These are phyloP conservation scores for Coprinellus aureogranulatus DNA, from an alignment of 768 basidiomycete species.

Conservation along the genomic window DNA sequence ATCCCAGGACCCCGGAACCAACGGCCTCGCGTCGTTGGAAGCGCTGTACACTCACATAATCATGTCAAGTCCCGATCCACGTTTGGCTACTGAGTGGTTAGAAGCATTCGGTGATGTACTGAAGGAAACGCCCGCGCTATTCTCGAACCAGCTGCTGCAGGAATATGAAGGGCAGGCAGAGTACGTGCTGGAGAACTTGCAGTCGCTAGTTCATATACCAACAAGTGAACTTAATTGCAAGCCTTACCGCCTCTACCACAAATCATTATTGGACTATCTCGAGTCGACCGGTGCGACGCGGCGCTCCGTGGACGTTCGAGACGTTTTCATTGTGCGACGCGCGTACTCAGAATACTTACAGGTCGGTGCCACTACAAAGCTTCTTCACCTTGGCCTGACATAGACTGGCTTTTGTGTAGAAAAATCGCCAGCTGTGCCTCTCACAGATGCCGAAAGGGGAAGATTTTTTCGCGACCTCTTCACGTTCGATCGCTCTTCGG, in stretches of 20 bases:
- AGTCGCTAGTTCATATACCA: not conserved
- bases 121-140: not conserved
- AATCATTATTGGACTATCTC: not conserved
- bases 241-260: not conserved
- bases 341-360: no score
- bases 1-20: not conserved
- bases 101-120: not conserved
- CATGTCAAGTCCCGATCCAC: not conserved
- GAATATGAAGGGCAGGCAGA: not conserved
- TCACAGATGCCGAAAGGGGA: no score
- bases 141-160: not conserved
- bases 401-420: no score
- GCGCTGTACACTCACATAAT: conserved; percentile 4
- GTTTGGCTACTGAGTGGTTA: not conserved
- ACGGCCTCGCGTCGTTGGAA: not conserved
- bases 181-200: not conserved
- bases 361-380: no score
- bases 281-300: no score
- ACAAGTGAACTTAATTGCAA: not conserved
- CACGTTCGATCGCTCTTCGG: no score
- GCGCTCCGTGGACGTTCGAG: no score
- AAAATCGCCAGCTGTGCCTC: no score
- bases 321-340: no score
- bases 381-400: no score
- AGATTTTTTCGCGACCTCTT: no score